Conservation (phyloP, 2,329 filamentous ascomycete species). For the Trichoderma semiorbis region DNA sequence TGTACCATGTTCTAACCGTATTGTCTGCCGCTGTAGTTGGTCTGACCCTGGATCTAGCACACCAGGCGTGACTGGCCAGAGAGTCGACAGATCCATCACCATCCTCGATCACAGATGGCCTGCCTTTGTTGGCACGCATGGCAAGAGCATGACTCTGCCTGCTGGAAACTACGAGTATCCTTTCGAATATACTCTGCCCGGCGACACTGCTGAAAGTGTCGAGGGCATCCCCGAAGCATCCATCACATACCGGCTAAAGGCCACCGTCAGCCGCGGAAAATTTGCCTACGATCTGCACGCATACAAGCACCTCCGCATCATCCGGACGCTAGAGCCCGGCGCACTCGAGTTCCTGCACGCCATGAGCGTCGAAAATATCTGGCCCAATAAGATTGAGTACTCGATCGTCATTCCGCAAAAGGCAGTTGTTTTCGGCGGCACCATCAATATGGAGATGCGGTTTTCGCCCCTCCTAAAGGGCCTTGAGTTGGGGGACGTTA, state of each 20-base stretch:
- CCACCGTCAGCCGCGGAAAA: conserved; percentile 81
- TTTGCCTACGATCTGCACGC: conserved; percentile 82
- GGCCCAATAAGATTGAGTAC: conserved; percentile 97
- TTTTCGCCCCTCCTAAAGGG: conserved; percentile 88
- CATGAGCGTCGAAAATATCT: conserved; percentile 95
- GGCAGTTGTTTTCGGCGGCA: conserved; percentile 90
- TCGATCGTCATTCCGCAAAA: conserved; percentile 91
- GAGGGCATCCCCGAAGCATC: conserved; percentile 84
- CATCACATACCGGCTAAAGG: conserved; percentile 87
- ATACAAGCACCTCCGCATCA: conserved; percentile 73
- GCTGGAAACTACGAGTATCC: conserved; percentile 82
- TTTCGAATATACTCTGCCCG: conserved; percentile 71
- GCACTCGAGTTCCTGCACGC: conserved; percentile 78
- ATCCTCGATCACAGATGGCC: conserved; percentile 69
- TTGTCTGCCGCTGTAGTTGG: conserved; percentile 40
- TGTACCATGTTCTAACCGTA: not conserved
- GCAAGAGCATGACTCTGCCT: conserved; percentile 57
- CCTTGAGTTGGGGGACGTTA: conserved; percentile 77
- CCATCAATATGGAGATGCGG: conserved; percentile 77
- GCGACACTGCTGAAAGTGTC: conserved; percentile 76
- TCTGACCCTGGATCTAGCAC: conserved; percentile 51
- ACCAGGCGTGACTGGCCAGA: conserved; percentile 55
- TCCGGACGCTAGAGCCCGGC: conserved; percentile 71
- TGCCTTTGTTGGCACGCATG: conserved; percentile 57
- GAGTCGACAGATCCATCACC: conserved; percentile 54